Conservation (phyloP, 495 filamentous ascomycete species). For the Aspergillus egyptiacus region DNA sequence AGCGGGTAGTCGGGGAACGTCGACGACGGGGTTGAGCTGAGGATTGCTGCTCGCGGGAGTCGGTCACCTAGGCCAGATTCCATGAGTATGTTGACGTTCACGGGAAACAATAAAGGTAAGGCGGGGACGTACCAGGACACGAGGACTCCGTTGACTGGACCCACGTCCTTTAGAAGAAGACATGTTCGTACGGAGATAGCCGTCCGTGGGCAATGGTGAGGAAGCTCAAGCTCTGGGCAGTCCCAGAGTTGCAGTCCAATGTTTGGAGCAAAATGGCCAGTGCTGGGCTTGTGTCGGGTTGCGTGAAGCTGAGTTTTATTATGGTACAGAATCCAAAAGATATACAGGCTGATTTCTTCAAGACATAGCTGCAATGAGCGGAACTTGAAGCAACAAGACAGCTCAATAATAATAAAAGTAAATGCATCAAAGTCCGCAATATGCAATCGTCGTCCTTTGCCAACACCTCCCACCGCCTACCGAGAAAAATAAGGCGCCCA, state of each 20-base stretch:
- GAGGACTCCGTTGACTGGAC: slow-evolving; percentile 47
- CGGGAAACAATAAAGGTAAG: slow-evolving; percentile 2
- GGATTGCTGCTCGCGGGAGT: slow-evolving; percentile 49
- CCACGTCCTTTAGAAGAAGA: slow-evolving; percentile 34
- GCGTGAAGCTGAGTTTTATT: background rate
- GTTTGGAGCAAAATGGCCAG: background rate
- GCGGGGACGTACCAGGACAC: slow-evolving; percentile 45
- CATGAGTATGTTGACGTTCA: slow-evolving; percentile 4
- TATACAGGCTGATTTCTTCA: background rate
- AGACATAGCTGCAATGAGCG: background rate
- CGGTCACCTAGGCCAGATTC: slow-evolving; percentile 44
- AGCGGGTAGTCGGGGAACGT: slow-evolving; percentile 56
- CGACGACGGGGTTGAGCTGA: slow-evolving; percentile 30
- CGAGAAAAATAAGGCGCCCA: background rate
- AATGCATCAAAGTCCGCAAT: background rate
- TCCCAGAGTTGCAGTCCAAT: too few species aligned
- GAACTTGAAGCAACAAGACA: background rate
- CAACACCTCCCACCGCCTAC: background rate
- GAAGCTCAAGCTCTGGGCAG: too few species aligned
- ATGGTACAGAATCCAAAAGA: background rate
- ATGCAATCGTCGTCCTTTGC: background rate
- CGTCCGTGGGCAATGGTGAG: background rate
- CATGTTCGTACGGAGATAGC: slow-evolving; percentile 17
- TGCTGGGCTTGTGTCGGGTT: background rate
- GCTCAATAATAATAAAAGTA: background rate